These are phyloP conservation scores for Aureobasidium sp. DNA, from an alignment of 2,329 filamentous ascomycete species.

Conservation along the genomic window DNA sequence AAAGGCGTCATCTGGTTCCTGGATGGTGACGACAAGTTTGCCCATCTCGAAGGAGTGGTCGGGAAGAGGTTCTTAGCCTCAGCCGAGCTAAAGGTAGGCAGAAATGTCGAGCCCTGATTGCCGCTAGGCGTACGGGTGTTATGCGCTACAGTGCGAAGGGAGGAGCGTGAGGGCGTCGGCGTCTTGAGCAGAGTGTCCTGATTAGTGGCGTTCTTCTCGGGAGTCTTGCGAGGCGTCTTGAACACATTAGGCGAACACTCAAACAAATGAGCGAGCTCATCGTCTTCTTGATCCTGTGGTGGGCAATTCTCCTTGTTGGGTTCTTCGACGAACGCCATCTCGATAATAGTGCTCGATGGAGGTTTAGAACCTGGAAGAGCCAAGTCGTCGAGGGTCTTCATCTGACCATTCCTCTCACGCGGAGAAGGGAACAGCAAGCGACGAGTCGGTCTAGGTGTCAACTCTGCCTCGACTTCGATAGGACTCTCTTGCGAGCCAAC, in stretches of 20 bases:
- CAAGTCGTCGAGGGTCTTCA: slow-evolving; percentile 55
- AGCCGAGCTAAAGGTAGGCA: slow-evolving; percentile 28
- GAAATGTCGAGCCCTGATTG: slow-evolving; percentile 29
- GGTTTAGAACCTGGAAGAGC: slow-evolving; percentile 21
- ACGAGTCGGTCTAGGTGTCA: slow-evolving; percentile 57
- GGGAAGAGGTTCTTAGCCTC: slow-evolving; percentile 21
- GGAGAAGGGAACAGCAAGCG: slow-evolving; percentile 73
- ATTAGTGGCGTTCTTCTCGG: slow-evolving; percentile 52
- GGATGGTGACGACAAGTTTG: slow-evolving; percentile 24
- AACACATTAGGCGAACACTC: slow-evolving; percentile 47
- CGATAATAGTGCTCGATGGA: slow-evolving; percentile 13
- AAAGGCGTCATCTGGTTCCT: slow-evolving; percentile 46
- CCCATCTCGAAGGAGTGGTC: slow-evolving; percentile 30
- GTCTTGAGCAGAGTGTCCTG: slow-evolving; percentile 43
- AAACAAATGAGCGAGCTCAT: slow-evolving; percentile 56
- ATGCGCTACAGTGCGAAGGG: slow-evolving; percentile 5
- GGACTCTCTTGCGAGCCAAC: slow-evolving; percentile 41
- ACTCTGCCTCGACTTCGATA: slow-evolving; percentile 42
- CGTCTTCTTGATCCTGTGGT: slow-evolving; percentile 37
- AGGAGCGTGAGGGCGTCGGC: slow-evolving; percentile 35
- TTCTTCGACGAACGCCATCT: slow-evolving; percentile 25
- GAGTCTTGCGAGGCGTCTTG: slow-evolving; percentile 49
- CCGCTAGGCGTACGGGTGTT: slow-evolving; percentile 22
- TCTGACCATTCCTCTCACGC: slow-evolving; percentile 55
- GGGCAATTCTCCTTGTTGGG: slow-evolving; percentile 54